Conservation (phyloP, 345 rosid genomes). For the Citrus hindsii region DNA sequence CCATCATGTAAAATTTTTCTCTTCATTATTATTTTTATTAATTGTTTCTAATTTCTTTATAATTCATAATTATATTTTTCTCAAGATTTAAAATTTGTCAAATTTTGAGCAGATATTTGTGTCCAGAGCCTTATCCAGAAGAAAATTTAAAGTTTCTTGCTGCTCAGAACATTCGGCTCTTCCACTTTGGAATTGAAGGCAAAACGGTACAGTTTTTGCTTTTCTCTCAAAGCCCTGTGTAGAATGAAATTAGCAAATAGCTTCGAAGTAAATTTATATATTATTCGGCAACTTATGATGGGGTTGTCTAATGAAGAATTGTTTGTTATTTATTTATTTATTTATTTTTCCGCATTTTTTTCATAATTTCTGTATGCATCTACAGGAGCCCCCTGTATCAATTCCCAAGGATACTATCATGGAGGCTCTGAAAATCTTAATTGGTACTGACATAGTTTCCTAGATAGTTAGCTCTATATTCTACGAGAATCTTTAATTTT, state of each 20-base stretch:
- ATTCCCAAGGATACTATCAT: constrained; percentile 51
- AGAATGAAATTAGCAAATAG: not conserved
- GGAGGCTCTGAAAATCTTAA: constrained; percentile 66
- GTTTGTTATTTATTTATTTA: not conserved
- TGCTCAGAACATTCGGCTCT: constrained; percentile 53
- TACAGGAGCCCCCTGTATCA: constrained; percentile 58
- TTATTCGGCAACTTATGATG: too few species aligned
- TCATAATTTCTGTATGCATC: constrained; percentile 13
- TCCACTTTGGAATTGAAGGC: constrained; percentile 80
- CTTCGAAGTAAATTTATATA: not conserved
- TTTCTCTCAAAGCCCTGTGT: too few species aligned
- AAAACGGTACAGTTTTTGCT: constrained; percentile 47
- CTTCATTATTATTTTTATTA: not conserved
- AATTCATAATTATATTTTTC: not conserved
- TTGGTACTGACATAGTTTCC: constrained; percentile 43
- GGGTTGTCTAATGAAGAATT: not conserved
- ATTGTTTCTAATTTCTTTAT: not conserved
- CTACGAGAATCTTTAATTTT: not conserved
- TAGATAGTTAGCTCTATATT: not conserved
- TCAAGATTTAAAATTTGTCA: not conserved
- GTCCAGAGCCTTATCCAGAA: constrained; percentile 79
- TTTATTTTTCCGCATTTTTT: not conserved
- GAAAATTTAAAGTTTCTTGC: constrained; percentile 58
- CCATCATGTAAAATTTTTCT: constrained; percentile 52
- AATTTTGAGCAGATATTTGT: constrained; percentile 54